Conservation (phyloP, 1,284 basidiomycete species). For the Athelia sp. region DNA sequence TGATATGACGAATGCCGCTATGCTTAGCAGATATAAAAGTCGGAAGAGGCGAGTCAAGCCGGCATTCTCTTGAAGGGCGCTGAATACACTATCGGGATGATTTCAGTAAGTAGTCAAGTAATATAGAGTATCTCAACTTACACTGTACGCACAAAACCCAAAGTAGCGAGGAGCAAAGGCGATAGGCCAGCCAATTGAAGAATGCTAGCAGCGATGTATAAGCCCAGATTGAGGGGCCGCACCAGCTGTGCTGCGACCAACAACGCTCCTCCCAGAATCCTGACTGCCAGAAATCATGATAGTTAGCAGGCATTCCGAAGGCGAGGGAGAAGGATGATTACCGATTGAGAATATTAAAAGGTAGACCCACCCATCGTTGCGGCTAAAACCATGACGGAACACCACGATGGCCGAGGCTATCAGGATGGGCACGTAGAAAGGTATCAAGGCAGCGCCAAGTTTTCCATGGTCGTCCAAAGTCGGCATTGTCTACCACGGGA, state of each 20-base stretch:
- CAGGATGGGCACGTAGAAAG: slow-evolving; percentile 49
- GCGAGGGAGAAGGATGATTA: no score
- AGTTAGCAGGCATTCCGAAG: no score
- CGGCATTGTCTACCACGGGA: slow-evolving; percentile 30
- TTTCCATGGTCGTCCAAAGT: slow-evolving; percentile 42
- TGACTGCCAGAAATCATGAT: no score
- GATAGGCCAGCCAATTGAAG: slow-evolving; percentile 53
- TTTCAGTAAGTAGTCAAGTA: neutral
- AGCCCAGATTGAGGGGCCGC: slow-evolving; percentile 28
- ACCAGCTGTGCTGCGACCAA: slow-evolving; percentile 45
- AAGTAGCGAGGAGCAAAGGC: slow-evolving; percentile 47
- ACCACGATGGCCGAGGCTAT: slow-evolving; percentile 37
- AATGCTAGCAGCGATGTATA: slow-evolving; percentile 46
- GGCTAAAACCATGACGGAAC: slow-evolving; percentile 45
- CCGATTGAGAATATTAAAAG: slow-evolving; percentile 43
- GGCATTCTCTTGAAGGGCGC: slow-evolving; percentile 25
- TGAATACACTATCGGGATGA: slow-evolving; percentile 7
- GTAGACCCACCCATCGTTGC: slow-evolving; percentile 57
- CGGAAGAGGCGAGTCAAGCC: slow-evolving; percentile 21
- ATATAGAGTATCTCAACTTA: slow-evolving; percentile 28
- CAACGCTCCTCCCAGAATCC: slow-evolving; percentile 52
- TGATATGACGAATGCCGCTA: slow-evolving; percentile 39
- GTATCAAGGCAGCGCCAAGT: slow-evolving; percentile 49
- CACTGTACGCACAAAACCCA: slow-evolving; percentile 59
- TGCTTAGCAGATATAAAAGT: slow-evolving; percentile 36